These are phyloP conservation scores for Annulohypoxylon stygium DNA, from an alignment of 495 filamentous ascomycete genomes.

Conservation along the genomic window DNA sequence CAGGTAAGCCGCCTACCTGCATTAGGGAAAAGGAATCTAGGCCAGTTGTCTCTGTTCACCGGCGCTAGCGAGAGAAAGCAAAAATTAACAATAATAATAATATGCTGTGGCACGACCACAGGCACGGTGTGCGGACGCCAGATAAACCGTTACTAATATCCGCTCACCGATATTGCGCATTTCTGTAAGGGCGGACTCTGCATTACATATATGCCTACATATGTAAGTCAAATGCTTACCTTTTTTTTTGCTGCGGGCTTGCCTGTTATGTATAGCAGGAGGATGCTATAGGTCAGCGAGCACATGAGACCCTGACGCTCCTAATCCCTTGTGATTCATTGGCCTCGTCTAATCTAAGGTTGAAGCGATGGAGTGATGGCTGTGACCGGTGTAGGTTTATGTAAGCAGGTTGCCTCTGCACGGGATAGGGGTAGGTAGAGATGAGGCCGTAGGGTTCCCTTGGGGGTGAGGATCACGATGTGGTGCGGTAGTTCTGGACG, in stretches of 20 bases:
- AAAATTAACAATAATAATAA: not conserved
- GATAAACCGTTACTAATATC: conserved; percentile 8
- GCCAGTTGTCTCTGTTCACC: conserved; percentile 10
- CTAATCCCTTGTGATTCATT: not conserved
- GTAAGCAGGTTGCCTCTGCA: not conserved
- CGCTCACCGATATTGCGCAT: conserved; percentile 11
- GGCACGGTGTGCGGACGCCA: conserved; percentile 21
- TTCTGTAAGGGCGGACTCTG: not conserved
- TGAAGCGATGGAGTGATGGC: not conserved
- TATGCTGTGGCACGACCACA: conserved; percentile 16
- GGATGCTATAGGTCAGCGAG: not conserved
- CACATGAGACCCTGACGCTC: not conserved
- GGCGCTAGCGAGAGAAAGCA: conserved; percentile 18
- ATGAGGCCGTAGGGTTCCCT: not conserved
- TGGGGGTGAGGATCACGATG: not conserved
- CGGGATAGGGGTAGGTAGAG: not conserved
- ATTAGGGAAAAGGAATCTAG: conserved; percentile 27
- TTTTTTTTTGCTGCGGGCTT: not conserved
- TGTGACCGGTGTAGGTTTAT: not conserved
- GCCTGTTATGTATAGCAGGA: not conserved
- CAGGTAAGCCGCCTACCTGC: conserved; percentile 30
- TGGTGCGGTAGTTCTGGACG: not conserved
- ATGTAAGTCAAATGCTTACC: not conserved
- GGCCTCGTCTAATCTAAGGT: not conserved
- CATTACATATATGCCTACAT: not conserved